Evolutionary conservation across 2,329 filamentous ascomycete genomes (phyloP), one percentile per base, ranked within the genome.

Genomic region (Aureobasidium pullulans): DNA sequence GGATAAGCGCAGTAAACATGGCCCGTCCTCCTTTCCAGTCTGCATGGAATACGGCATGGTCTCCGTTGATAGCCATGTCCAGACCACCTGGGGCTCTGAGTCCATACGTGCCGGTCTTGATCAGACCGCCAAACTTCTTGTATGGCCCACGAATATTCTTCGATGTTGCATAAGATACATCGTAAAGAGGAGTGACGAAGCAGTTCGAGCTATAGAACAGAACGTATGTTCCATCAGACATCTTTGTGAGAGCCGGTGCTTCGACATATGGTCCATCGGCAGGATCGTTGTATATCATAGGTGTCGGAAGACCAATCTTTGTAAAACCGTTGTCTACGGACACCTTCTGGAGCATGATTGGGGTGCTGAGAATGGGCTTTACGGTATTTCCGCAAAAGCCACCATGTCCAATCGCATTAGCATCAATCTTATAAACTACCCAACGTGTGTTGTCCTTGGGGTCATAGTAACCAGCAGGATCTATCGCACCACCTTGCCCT

Each of bases 1-100:
- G 40, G 9, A 60, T 57, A 4, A 57, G n/a, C 9, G 59, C 64
- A 9, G 63, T 65, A 32, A 54, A 66, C 50, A 65, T 57, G 0
- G 64, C 64, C 8, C 65, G 60, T 4, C 65, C 64, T n/a, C 47
- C 53, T 1, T 54, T 61, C 32, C 60, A 60, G 29, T 64, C 56
- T 58, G 66, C 69, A 63, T 71, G 69, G 62, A 67, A 71, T n/a
- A 71, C 62, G 1, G 67, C 65, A 44, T 67, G 64, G 32, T 68
- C 57, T 0, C 69, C 70, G 62, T 71, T 67, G 28, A 67, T 63
- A 7, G 66, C 67, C 19, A 71, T 58, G 61, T 70, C 67, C 31
- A 69, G 52, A 3, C 68, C 67, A 15, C 69, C 70, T 1, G 69
- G 68, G 16, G 68, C 66, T 11, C 15, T 42, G 62, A 71, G 62